Evolutionary conservation across 2,329 filamentous ascomycete species (phyloP), one percentile per base, ranked within the genome.

Genomic region (Pseudogymnoascus sp.): DNA sequence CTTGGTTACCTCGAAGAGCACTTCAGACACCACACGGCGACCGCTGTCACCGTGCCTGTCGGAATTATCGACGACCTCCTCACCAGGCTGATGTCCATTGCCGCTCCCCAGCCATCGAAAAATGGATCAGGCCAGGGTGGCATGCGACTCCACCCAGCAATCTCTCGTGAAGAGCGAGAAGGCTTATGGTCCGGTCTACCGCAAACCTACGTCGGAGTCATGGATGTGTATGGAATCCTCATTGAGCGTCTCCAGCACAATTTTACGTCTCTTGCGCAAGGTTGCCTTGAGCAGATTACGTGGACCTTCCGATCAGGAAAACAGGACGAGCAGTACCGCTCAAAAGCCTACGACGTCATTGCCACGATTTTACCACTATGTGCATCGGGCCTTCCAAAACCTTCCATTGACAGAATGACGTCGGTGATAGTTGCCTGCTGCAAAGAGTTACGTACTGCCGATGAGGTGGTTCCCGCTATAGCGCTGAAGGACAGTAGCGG

Each of bases 141-240:
- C 62, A 61, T 60, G 25, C 84, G 87, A 65, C 79, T 87, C 64
- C 93, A 92, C 68, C 80, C 86, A 6, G 88, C 90, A 66, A 84
- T 95, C 66, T 82, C 86, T 34, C 84, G 88, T 65, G 90, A 96
- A 60, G 93, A 97, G 75, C 88, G 88, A 65, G 91, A 96, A 62
- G 84, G 87, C 49, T 80, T 97, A 3, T 93, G 89, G 84, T 78
- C 82, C 56, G 79, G 84, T 16, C 80, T 97, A 9, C 90, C 93
- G 3, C 80, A 83, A 8, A 83, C 97, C 40, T 91, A 97, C 70
- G 75, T 86, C 12, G 85, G 88, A 12, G 83, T 85, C n/a, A 77
- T 96, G 62, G 75, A 82, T 21, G 75, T 96, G 1, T 75, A 90
- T 21, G 74, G 79, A 7, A 75, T 78, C 9, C 71, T 95, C 53